These are phyloP conservation scores for Marasmius sp. DNA, from an alignment of 1,284 basidiomycete species.

Conservation along the genomic window DNA sequence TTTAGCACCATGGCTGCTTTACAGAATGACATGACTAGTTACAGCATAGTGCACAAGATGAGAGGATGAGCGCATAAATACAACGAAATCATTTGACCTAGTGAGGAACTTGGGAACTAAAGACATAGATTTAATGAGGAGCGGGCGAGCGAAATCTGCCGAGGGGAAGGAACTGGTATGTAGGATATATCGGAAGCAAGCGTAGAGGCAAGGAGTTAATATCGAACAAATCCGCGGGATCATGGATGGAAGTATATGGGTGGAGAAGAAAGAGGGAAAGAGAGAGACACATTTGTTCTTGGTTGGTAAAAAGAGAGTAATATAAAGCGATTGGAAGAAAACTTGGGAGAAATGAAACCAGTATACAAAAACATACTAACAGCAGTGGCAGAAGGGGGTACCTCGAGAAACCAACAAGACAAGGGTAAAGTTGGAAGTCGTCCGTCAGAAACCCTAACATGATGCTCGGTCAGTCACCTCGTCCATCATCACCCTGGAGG, in stretches of 20 bases:
- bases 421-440: background rate
- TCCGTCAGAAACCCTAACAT: background rate
- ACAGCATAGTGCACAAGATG: conserved; percentile 14
- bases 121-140: conserved; percentile 10
- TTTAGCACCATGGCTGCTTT: background rate
- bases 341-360: conserved; percentile 1
- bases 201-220: background rate
- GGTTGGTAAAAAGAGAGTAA: conserved; percentile 3
- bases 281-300: background rate
- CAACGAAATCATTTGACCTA: conserved; percentile 1
- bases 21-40: background rate
- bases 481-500: conserved; percentile 42
- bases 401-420: conserved; percentile 3
- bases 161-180: background rate
- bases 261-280: background rate
- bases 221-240: background rate
- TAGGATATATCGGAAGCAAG: background rate
- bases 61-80: conserved; percentile 8
- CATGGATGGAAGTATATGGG: background rate
- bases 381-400: background rate
- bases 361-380: conserved; percentile 9
- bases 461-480: conserved; percentile 19
- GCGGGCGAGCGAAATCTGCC: background rate
- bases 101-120: conserved; percentile 2
- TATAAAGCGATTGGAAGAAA: conserved; percentile 7